Base-by-base conservation (phyloP, 768 basidiomycete genomes). In the Rhodotorula sphaerocarpa region DNA sequence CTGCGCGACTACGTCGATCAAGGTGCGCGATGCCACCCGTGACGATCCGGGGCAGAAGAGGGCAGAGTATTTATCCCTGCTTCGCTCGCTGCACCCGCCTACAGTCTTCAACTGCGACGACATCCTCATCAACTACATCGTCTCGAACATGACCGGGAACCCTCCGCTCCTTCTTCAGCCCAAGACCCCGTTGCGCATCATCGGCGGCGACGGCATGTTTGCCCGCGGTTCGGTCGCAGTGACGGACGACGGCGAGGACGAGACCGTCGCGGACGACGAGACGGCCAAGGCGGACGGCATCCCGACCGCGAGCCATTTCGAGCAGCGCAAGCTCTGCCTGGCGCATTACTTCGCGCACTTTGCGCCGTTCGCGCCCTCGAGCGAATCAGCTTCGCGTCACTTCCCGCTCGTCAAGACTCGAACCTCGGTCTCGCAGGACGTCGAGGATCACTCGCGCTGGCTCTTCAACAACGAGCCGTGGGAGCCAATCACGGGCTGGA, bases 101-200 rank as follows among this genome's bases (percentile, higher is more conserved):
- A 9, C 39, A 70, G 70, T 67, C 9, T 65, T 67, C 66, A 67
- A 70, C 52, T 70, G 70, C 55, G 70, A 70, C 63, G 70, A 70
- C 52, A 55, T 70, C 41, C 44, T 67, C 28, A 60, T 70, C 70
- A 70, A 70, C 60, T 70, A 56, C 58, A 23, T 70, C 63, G 70
- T 65, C 27, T 67, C 66, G 18, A 70, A 70, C 50, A n/a, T 63
- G 21, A 67, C 70, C 27, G 36, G 47, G 7, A 39, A 44, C 33
- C 50, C 66, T 20, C 70, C 70, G 5, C 66, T 70, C 53, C 57
- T 70, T 30, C 66, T 70, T 9, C 70, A 70, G 27, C 70, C 70
- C 14, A 44, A 50, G 25, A 58, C 52, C 7, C 59, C 56, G 0
- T 51, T 70, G n/a, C 63, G 59, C 43, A 63, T 59, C 33, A 55